Base-by-base conservation (phyloP, 352 stramenopile genomes). In the Thalassiosira livingstoniorum region DNA sequence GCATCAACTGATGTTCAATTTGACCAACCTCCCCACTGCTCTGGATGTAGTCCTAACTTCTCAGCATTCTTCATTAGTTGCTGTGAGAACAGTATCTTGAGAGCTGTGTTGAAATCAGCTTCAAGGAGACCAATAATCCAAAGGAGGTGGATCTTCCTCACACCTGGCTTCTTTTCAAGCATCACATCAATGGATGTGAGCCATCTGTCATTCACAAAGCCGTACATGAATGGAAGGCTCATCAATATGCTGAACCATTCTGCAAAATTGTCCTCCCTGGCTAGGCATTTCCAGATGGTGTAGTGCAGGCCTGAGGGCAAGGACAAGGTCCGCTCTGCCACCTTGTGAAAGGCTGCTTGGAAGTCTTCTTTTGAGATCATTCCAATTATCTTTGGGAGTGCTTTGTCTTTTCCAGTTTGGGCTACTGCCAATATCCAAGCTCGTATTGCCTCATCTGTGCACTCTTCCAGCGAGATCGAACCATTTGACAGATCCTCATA, bases 71-170 rank as follows among this genome's bases (percentile, higher is more conserved):
- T 1, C 15, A 82, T 70, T 3, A 81, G 29, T 35, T 64, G 3
- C 0, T 37, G 21, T 29, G 27, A 13, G n/a, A 61, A 74, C 15
- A 68, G 31, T 10, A 79, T 39, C 21, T n/a, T n/a, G n/a, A n/a
- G n/a, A n/a, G n/a, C n/a, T n/a, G n/a, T 5, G 23, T n/a, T 45
- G 4, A 47, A 80, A 37, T 83, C 80, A 1, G 67, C 73, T 61
- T 87, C 67, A 47, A 83, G 61, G 1, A 87, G 34, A 34, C 80
- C 65, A 34, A 87, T 87, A 11, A 87, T 66, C n/a, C 74, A 25
- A 4, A 87, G 61, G 13, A 64, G 57, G 67, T 83, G 80, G 23
- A 87, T 75, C 11, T 78, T 70, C 1, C 27, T 31, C 2, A 68
- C 45, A 2, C 67, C 67, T 27, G 27, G 39, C 2, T 75, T 60